Evolutionary conservation across 352 stramenopile species (phyloP), one percentile per base, ranked within the genome.

Genomic region (Phytophthora sojae): DNA sequence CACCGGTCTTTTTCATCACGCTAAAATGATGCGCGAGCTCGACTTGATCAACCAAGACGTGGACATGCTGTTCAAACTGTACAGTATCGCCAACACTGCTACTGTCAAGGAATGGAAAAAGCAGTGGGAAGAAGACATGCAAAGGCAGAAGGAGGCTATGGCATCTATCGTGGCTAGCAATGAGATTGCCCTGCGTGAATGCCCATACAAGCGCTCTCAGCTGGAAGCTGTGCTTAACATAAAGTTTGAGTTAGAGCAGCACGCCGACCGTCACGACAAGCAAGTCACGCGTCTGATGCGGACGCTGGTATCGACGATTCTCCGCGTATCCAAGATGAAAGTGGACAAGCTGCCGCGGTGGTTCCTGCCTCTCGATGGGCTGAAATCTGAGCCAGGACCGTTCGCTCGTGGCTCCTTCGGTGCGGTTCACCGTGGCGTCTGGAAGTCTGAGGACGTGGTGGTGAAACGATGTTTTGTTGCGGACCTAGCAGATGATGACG

Each of bases 361-460:
- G 47, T 75, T 62, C 14, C 14, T 77, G 3, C 66, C 56, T 2
- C 30, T 15, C 3, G 30, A 64, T n/a, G 71, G 71, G 19, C 52
- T 75, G 6, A 14, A 8, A 7, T 69, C 49, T 50, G 61, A 61
- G 21, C 32, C 29, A 1, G 3, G 62, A 9, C 35, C 55, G 23
- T 80, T 77, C n/a, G 61, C 49, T 1, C 12, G 56, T 19, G 73
- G 68, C 6, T 61, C 73, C 0, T 77, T 72, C 26, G 73, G 64
- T 2, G 35, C 51, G 0, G 50, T 73, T 2, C 69, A 77, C 17
- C 69, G 44, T n/a, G 68, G 73, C 2, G 49, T 57, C 0, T 75
- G 56, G 69, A 47, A 61, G 0, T 7, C 60, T 19, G 70, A 67
- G 0, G 51, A 44, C 0, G 65, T 84, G 4, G 74, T 84, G 0